phyloP scores from a whole-genome alignment of 345 rosid genomes.

The Firmiana major region DNA sequence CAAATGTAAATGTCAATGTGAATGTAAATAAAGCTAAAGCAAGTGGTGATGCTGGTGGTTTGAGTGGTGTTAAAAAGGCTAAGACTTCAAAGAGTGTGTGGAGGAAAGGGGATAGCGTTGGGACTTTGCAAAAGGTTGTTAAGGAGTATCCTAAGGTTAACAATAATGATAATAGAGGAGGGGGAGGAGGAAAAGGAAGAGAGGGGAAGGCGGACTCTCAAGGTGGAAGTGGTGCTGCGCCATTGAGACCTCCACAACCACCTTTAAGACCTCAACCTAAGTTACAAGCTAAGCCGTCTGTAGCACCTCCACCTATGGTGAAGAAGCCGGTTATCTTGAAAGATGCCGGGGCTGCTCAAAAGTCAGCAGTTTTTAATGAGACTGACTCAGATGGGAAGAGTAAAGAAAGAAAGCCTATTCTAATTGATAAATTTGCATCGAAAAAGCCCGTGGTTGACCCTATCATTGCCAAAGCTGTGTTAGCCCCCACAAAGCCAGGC shows the following conservation, averaged over 20 bases:
- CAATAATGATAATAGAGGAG: slow-evolving; percentile 25
- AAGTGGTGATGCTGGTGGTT: slow-evolving; percentile 24
- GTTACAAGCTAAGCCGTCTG: slow-evolving; percentile 71
- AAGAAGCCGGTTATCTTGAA: slow-evolving; percentile 68
- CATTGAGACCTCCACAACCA: slow-evolving; percentile 46
- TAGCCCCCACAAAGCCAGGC: slow-evolving; percentile 71
- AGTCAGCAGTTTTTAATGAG: slow-evolving; percentile 33
- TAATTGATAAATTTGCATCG: slow-evolving; percentile 88
- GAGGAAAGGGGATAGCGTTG: slow-evolving; percentile 84
- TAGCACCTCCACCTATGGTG: slow-evolving; percentile 45
- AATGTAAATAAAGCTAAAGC: slow-evolving; percentile 29
- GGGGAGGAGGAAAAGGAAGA: slow-evolving; percentile 20
- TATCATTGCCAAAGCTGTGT: slow-evolving; percentile 56
- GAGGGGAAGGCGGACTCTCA: slow-evolving; percentile 35
- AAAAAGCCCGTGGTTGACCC: slow-evolving; percentile 76
- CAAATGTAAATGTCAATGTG: slow-evolving; percentile 25
- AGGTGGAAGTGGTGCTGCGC: slow-evolving; percentile 20
- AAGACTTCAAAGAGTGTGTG: slow-evolving; percentile 92
- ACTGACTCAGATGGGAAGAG: slow-evolving; percentile 39
- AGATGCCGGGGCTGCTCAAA: slow-evolving; percentile 72
- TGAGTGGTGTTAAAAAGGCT: slow-evolving; percentile 34
- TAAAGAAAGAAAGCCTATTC: slow-evolving; percentile 79
- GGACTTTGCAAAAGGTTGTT: slow-evolving; percentile 54
- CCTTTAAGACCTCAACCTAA: slow-evolving; percentile 65
- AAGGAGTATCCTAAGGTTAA: slow-evolving; percentile 49